Percentiles rank a stretch among this genome's conserved stretches.
These are phyloP conservation scores for Dendrocalamus sinicus DNA, from an alignment of 176 grass and related monocot species.

Conservation along the genomic window DNA sequence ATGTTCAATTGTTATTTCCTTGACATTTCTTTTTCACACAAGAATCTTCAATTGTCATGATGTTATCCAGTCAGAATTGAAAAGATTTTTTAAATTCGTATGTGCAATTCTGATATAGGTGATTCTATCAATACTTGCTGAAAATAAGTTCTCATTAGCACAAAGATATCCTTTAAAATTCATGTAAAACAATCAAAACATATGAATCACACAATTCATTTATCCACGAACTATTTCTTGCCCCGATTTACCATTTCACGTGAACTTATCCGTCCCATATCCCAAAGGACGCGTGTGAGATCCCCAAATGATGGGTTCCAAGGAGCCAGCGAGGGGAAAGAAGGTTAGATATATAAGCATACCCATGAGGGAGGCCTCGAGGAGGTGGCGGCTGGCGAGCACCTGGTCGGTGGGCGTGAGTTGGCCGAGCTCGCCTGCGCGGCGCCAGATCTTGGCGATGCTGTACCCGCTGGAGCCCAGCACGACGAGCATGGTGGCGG, in stretches of 20 bases:
- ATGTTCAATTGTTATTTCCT: background rate
- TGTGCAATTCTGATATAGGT: background rate
- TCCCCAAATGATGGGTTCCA: background rate
- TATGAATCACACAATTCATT: background rate
- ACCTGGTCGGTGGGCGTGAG: constrained; percentile 71
- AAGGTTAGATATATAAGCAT: background rate
- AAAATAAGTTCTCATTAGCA: background rate
- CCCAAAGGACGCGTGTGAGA: background rate
- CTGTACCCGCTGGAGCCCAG: constrained; percentile 59
- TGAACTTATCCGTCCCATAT: too few species aligned
- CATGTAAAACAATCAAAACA: background rate
- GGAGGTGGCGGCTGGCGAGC: constrained; percentile 64
- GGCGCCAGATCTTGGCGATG: constrained; percentile 62
- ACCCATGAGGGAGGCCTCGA: constrained; percentile 76
- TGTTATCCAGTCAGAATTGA: background rate
- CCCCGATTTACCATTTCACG: background rate
- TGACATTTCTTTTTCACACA: background rate
- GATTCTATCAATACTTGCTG: background rate
- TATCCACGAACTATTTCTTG: background rate
- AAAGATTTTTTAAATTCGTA: background rate
- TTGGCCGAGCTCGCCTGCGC: constrained; percentile 44
- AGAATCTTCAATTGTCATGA: background rate
- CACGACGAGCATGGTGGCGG: constrained; percentile 58
- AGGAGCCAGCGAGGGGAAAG: background rate
- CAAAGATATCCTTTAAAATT: background rate